Base-by-base conservation (phyloP, 2,329 filamentous ascomycete genomes). In the Allantophomopsis lycopodina region DNA sequence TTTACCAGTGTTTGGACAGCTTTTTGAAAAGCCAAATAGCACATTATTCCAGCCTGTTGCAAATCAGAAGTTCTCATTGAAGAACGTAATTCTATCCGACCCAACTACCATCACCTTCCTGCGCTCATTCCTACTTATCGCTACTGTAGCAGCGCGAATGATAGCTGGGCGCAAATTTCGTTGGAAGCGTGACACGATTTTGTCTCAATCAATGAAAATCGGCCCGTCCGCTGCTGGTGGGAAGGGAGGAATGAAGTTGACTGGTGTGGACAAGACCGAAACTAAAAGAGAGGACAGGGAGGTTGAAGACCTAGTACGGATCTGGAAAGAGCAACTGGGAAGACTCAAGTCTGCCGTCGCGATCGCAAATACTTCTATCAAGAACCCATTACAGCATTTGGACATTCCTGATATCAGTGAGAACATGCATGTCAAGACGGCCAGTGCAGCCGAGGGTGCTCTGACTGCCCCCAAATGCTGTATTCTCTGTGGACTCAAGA, bases 211-310 rank as follows among this genome's bases (percentile, higher is more conserved):
- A 53, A 94, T 94, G 83, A 78, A 82, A 41, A 94, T 96, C 44
- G 76, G 76, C 0, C 73, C 73, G 15, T 84, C 85, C 1, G 76
- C 77, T 13, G 73, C 79, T 2, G 79, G 78, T 3, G 73, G 77
- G 39, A 85, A 83, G 50, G 79, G 88, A 1, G 80, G 89, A 3
- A 95, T 96, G 89, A 96, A 95, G 60, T 72, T 96, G 15, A 75
- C 81, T 0, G 82, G 85, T 11, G 66, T 96, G 32, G 88, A 94
- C 60, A 89, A 83, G 60, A 73, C 77, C 3, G 87, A 95, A 57
- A 68, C 73, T n/a, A 68, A 74, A 17, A 81, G 85, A 42, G 89
- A 95, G 61, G 83, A 94, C 47, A 74, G 87, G 48, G 87, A 94
- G 60, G 82, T 78, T 1, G 73, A 80, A 7, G 88, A 94, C 54